Evolutionary conservation across 2,329 filamentous ascomycete species (phyloP).

Genomic region (Calonectria honghensis): DNA sequence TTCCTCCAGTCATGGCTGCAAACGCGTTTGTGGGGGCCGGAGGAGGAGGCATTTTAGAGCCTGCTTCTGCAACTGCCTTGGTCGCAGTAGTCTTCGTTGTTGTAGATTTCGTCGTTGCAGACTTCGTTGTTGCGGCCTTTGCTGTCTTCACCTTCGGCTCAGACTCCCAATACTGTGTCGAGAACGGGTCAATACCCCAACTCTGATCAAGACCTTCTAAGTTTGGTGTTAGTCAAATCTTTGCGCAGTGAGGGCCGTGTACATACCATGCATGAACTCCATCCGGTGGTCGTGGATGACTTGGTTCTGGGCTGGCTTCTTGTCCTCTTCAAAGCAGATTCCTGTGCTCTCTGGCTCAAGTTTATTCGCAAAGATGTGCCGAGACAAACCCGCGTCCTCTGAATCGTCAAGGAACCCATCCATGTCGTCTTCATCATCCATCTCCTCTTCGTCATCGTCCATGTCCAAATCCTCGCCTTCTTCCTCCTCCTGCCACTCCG

Average conservation of each 20-base stretch:
- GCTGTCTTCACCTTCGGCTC: constrained; percentile 58
- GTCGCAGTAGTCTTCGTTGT: neutral
- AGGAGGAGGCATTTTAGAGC: constrained; percentile 58
- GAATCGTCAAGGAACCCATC: constrained; percentile 93
- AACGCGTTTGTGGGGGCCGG: constrained; percentile 61
- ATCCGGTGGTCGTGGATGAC: constrained; percentile 79
- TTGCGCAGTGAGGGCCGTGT: neutral
- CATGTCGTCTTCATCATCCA: constrained; percentile 88
- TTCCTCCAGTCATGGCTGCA: constrained; percentile 56
- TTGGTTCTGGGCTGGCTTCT: constrained; percentile 67
- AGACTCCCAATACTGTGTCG: constrained; percentile 84
- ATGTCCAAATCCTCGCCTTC: constrained; percentile 81
- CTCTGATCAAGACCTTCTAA: constrained; percentile 70
- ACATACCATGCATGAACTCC: constrained; percentile 83
- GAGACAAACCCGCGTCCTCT: constrained; percentile 77
- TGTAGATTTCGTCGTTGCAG: constrained; percentile 16
- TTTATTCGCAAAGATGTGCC: constrained; percentile 78
- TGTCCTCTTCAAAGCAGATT: constrained; percentile 85
- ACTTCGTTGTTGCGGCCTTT: constrained; percentile 34
- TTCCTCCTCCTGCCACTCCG: constrained; percentile 89
- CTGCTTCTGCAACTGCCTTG: constrained; percentile 42
- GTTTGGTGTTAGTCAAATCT: constrained; percentile 44
- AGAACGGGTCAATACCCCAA: constrained; percentile 86
- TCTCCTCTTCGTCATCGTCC: constrained; percentile 81
- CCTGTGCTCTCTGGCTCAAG: constrained; percentile 87